Percentiles rank a stretch among this genome's conserved stretches.
phyloP scores from a whole-genome alignment of 352 stramenopile species.

The Peronospora belbahrii region DNA sequence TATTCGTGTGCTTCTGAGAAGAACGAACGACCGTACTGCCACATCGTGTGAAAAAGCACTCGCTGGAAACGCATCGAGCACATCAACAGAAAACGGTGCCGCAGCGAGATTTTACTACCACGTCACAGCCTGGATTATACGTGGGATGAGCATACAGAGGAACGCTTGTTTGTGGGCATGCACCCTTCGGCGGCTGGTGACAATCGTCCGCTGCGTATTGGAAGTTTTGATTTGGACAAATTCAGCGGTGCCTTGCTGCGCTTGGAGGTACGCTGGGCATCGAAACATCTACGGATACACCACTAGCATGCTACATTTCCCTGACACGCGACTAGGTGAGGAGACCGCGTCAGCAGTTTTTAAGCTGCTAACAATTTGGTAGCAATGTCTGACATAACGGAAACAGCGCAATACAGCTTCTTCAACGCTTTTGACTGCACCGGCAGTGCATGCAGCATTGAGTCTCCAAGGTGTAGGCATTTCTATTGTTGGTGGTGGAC shows the following conservation, averaged over 20 bases:
- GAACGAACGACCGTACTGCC: constrained; percentile 67
- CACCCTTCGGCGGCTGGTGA: constrained; percentile 80
- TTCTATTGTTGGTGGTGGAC: constrained; percentile 60
- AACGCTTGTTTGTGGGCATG: constrained; percentile 78
- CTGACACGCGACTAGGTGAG: constrained; percentile 67
- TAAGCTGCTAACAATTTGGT: constrained; percentile 20
- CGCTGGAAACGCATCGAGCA: constrained; percentile 78
- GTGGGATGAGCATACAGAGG: constrained; percentile 82
- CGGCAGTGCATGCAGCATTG: constrained; percentile 44
- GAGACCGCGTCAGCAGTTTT: constrained; percentile 16
- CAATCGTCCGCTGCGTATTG: constrained; percentile 78
- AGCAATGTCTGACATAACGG: constrained; percentile 20
- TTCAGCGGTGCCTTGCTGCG: constrained; percentile 68
- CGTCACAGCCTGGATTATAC: constrained; percentile 84
- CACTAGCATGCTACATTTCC: constrained; percentile 81
- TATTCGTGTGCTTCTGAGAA: constrained; percentile 79
- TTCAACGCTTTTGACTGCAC: constrained; percentile 42
- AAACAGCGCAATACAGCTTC: constrained; percentile 25
- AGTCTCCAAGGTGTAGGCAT: constrained; percentile 69
- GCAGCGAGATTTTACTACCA: constrained; percentile 78
- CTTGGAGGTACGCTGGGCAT: constrained; percentile 67
- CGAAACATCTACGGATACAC: constrained; percentile 77
- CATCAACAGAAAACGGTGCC: constrained; percentile 73
- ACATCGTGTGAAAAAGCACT: constrained; percentile 87
- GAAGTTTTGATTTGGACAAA: constrained; percentile 79